Evolutionary conservation across 768 basidiomycete species (phyloP).

Genomic region (Lactarius sanguifluus): DNA sequence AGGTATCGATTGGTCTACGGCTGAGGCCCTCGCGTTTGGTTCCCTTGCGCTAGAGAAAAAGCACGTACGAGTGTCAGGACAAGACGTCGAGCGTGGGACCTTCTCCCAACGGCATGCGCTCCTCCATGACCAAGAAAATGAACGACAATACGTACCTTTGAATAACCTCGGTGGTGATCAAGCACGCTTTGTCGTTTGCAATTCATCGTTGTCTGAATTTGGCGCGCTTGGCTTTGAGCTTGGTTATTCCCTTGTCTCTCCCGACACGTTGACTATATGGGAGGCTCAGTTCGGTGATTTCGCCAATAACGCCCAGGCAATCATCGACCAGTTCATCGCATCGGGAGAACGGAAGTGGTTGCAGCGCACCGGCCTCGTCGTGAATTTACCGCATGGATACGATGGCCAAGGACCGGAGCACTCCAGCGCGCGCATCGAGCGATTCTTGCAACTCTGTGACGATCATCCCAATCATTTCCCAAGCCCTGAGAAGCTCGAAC

Average conservation of each 20-base stretch:
- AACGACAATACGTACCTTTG: conserved; percentile 85
- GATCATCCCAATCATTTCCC: conserved; percentile 95
- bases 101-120: conserved; percentile 99
- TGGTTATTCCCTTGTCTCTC: conserved; percentile 97
- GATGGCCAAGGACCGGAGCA: conserved; percentile 99
- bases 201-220: conserved; percentile 95
- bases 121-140: conserved; percentile 92
- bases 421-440: conserved; percentile 91
- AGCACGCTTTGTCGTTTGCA: conserved; percentile 92
- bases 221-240: conserved; percentile 96
- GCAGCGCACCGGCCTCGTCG: conserved; percentile 86
- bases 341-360: conserved; percentile 98
- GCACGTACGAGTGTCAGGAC: conserved; percentile 93
- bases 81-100: conserved; percentile 98
- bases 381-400: conserved; percentile 92
- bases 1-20: conserved; percentile 98
- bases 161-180: conserved; percentile 87
- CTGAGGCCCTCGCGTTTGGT: conserved; percentile 96
- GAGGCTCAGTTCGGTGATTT: conserved; percentile 99
- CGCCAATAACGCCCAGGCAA: conserved; percentile 95
- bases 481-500: conserved; percentile 80
- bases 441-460: conserved; percentile 97
- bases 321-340: conserved; percentile 98
- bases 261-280: conserved; percentile 91
- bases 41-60: conserved; percentile 89